Evolutionary conservation across 2,329 filamentous ascomycete species (phyloP), one percentile per base, ranked within the genome.

Genomic region (Scytalidium lignicola): DNA sequence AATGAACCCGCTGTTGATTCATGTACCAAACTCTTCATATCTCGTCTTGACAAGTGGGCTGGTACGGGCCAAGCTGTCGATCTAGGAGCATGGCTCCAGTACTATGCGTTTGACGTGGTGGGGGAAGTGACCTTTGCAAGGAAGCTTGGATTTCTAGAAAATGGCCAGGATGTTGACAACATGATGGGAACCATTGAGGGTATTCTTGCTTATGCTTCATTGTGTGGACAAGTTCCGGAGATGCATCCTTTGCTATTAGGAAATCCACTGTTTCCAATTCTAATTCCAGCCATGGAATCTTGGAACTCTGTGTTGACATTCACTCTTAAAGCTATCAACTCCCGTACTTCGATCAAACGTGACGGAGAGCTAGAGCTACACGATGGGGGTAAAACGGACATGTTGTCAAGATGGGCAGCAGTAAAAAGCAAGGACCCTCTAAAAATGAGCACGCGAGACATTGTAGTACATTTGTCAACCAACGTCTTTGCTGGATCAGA

Each of bases 1-100:
- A 75, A 74, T 46, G 74, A 78, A 54, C 55, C 63, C 1, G 74
- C 70, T 44, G 72, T 74, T 1, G 70, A 78, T 51, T 60, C 69
- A 12, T 74, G 71, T 48, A 62, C 68, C 1, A 65, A 69, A 17
- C 50, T 75, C 0, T 69, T 76, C 39, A 44, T 58, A 2, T 50
- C 59, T 22, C 56, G 64, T 2, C 56, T 75, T 18, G 47, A 48
- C 2, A 68, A 71, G 47, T 66, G 68, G n/a, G 65, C 67, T 2
- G 46, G 52, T 0, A 47, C 47, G 0, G 56, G 55, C 0, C 12
- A 61, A 5, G 45, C 51, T 0, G 51, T 76, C 10, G 10, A 28
- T 55, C 17, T 48, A 51, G 20, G 44, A 43, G 4, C 46, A 47
- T 41, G 43, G 48, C 6, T 73, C 37, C 70, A 66, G 47, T 70